Percentiles rank a stretch among this genome's conserved stretches.
phyloP scores from a whole-genome alignment of 257 asterid species.

The Solanum acaule region DNA sequence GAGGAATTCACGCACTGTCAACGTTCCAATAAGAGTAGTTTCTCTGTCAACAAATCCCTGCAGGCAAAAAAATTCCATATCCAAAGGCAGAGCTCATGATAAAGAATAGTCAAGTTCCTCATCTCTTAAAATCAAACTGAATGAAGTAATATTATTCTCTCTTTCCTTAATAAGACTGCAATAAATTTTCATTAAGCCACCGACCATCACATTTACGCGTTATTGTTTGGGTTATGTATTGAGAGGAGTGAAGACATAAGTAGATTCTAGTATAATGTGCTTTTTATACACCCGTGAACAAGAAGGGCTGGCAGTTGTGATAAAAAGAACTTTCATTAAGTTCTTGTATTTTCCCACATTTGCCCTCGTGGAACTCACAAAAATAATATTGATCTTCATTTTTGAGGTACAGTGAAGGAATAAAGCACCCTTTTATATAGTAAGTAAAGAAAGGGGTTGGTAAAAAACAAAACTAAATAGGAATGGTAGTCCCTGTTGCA shows the following conservation, averaged over 20 bases:
- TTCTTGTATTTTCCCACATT: neutral
- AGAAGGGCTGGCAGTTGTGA: neutral
- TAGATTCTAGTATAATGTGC: neutral
- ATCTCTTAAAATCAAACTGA: neutral
- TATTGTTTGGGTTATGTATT: neutral
- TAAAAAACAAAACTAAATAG: neutral
- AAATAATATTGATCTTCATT: neutral
- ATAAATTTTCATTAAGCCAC: neutral
- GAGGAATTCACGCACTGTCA: slow-evolving; percentile 99
- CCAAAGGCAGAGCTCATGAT: neutral
- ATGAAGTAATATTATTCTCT: neutral
- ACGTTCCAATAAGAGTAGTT: slow-evolving; percentile 80
- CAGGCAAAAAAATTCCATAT: slow-evolving; percentile 7
- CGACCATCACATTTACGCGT: neutral
- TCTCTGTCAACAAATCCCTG: slow-evolving; percentile 96
- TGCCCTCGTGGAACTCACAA: neutral
- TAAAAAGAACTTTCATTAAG: neutral
- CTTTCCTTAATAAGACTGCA: neutral
- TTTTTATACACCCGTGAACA: neutral
- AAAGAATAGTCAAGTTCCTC: neutral
- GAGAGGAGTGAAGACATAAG: neutral
- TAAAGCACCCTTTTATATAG: neutral
- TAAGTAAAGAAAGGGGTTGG: neutral
- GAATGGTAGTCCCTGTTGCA: neutral
- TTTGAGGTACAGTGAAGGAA: neutral